phyloP scores from a whole-genome alignment of 1,284 basidiomycete species.

The Cutaneotrichosporon cavernicola region DNA sequence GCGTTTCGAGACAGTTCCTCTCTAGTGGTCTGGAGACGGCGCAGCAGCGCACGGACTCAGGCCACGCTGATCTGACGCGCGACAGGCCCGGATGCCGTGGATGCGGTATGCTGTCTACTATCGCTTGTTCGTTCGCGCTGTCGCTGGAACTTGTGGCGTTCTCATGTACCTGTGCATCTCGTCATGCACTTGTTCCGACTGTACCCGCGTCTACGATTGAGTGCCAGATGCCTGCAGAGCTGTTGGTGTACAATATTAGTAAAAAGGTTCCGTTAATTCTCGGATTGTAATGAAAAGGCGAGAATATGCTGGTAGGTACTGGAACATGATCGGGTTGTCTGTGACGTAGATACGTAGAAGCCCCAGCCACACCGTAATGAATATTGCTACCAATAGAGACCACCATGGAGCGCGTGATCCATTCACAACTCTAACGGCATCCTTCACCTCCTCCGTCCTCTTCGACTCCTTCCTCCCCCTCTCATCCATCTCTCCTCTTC shows the following conservation, averaged over 20 bases:
- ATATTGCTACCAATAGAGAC: too few relatives aligned
- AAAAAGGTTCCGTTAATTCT: not conserved
- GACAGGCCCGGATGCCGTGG: not conserved
- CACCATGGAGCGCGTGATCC: not conserved
- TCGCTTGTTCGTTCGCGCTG: not conserved
- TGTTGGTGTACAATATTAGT: not conserved
- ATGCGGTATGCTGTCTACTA: not conserved
- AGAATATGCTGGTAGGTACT: conserved; percentile 10
- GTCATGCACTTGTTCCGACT: too few relatives aligned
- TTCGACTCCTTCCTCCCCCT: not conserved
- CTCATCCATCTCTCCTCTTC: not conserved
- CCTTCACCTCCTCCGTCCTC: not conserved
- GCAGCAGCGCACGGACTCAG: not conserved
- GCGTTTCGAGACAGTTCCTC: too few relatives aligned
- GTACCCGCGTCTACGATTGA: too few relatives aligned
- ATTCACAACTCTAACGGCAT: not conserved
- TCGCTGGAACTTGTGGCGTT: not conserved
- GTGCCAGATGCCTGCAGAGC: too few relatives aligned
- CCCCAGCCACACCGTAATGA: too few relatives aligned
- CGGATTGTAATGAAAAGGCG: not conserved
- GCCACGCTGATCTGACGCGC: not conserved
- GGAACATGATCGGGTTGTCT: not conserved
- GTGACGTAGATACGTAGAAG: not conserved
- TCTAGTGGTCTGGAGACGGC: too few relatives aligned
- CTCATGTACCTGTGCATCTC: not conserved